Percentiles rank a stretch among this genome's conserved stretches.
Conservation (phyloP, 2,329 filamentous ascomycete species). For the Neopestalotiopsis clavispora region DNA sequence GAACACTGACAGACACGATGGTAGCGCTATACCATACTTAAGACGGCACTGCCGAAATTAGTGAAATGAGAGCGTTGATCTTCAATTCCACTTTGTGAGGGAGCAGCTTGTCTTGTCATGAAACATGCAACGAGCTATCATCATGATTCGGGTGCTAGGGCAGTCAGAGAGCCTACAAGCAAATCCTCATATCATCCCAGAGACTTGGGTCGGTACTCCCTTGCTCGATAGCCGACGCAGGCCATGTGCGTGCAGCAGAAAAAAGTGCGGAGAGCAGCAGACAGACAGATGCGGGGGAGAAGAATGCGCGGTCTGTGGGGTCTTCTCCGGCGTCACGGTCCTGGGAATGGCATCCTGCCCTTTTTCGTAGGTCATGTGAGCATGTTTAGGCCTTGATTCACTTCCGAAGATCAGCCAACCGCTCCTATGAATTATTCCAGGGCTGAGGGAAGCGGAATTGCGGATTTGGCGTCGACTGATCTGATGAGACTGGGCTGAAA, state of each 20-base stretch:
- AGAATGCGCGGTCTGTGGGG: neutral
- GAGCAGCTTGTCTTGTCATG: neutral
- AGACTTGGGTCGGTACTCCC: neutral
- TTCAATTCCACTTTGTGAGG: neutral
- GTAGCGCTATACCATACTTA: neutral
- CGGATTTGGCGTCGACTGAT: neutral
- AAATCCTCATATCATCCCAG: neutral
- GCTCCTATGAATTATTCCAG: neutral
- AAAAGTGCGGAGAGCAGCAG: neutral
- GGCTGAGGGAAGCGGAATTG: neutral
- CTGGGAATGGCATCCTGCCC: neutral
- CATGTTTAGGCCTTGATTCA: neutral
- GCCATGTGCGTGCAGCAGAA: neutral
- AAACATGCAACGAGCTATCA: neutral
- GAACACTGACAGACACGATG: neutral
- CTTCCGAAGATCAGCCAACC: conserved; percentile 3
- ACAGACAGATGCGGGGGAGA: neutral
- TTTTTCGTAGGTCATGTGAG: neutral
- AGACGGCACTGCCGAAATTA: neutral
- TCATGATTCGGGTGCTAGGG: neutral
- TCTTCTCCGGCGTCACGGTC: neutral
- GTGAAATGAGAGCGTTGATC: neutral
- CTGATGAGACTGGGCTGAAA: neutral
- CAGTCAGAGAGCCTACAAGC: no score
- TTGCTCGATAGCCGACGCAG: neutral